Evolutionary conservation across 2,329 filamentous ascomycete species (phyloP), one percentile per base, ranked within the genome.

Genomic region (Epichloe glyceriae): DNA sequence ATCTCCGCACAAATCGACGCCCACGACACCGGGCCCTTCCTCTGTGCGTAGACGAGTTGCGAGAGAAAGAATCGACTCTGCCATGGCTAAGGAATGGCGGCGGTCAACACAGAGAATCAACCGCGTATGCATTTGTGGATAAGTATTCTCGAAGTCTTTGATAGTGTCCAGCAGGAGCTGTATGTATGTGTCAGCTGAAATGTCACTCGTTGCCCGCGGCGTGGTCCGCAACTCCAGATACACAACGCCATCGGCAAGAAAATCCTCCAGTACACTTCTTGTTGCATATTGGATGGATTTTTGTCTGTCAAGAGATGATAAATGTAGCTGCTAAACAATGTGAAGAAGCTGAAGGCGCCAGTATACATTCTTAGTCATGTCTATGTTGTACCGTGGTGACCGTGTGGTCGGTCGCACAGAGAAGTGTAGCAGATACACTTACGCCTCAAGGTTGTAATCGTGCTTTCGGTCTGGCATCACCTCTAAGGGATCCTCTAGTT

Each of bases 181-280:
- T 34, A 91, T 73, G 64, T 93, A 91, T 50, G 72, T 70, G 4
- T 75, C 74, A 55, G 81, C 80, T 22, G 80, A 77, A 39, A 87
- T 68, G 0, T 66, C 62, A 3, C 74, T 70, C 35, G 83, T 78
- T 2, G 75, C 73, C 49, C 88, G 79, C 1, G 88, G 88, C 1
- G 86, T 93, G 0, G 87, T 91, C 42, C 88, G 80, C 22, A 93
- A 76, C 63, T 94, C 88, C 12, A 90, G 74, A 61, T 93, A 91
- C 51, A 78, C 73, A 15, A 91, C 82, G 37, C 85, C 85, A 60
- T 93, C 87, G 26, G 65, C 63, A 47, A 76, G 71, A 60, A 93
- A 94, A 58, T 81, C 76, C 19, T 69, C 54, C 6, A 88, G 72
- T 43, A 90, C 85, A 5, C 78, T 74, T 41, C 67, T 70, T 1